phyloP scores from a whole-genome alignment of 768 basidiomycete species.

The Lactarius hengduanensis region DNA sequence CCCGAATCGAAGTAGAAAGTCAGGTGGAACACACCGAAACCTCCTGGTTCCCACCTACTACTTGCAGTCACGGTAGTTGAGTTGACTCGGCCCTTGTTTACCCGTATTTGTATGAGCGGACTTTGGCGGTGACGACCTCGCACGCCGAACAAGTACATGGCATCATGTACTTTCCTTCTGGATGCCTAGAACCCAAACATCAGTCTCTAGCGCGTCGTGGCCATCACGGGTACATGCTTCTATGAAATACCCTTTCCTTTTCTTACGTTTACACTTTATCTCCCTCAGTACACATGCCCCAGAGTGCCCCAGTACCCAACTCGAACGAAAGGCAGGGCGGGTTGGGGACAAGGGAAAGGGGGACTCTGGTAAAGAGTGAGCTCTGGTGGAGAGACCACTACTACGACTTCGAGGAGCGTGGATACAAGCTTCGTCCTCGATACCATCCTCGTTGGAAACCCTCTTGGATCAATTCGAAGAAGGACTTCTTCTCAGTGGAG shows the following conservation, averaged over 20 bases:
- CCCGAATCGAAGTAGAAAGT: too few relatives aligned
- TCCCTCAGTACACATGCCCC: neutral
- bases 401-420: conserved; percentile 1
- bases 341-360: conserved; percentile 1
- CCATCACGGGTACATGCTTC: neutral
- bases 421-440: conserved; percentile 25
- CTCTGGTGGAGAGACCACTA: conserved; percentile 22
- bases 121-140: too few relatives aligned
- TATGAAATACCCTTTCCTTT: neutral
- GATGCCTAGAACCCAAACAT: neutral
- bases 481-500: conserved; percentile 13
- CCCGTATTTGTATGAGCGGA: too few relatives aligned
- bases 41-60: too few relatives aligned
- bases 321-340: neutral
- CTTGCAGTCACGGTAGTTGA: too few relatives aligned
- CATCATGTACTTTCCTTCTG: neutral
- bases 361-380: conserved; percentile 18
- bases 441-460: conserved; percentile 20
- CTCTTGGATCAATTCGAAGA: conserved; percentile 14
- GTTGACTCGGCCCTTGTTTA: too few relatives aligned
- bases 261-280: neutral
- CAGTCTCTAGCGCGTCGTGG: neutral
- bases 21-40: too few relatives aligned
- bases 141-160: neutral
- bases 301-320: neutral